A percentile compares a stretch with the other conserved stretches of the same genome.
phyloP scores from a whole-genome alignment of 2,329 filamentous ascomycete genomes.

The Mycogone perniciosa region DNA sequence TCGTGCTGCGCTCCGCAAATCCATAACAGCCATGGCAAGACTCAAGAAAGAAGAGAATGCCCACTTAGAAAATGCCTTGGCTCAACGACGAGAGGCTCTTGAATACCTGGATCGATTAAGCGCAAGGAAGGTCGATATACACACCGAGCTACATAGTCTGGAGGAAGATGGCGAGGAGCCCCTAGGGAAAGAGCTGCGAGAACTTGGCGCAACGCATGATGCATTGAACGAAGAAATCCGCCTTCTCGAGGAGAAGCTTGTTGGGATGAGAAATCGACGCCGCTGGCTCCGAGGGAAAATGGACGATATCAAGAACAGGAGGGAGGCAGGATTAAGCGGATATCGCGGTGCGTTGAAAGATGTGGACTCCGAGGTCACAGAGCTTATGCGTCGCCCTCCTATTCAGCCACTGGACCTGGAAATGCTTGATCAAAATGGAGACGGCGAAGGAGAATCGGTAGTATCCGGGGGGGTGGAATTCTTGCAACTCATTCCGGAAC shows the following conservation, averaged over 20 bases:
- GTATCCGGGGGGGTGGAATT: constrained; percentile 47
- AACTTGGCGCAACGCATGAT: constrained; percentile 49
- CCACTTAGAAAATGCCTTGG: constrained; percentile 50
- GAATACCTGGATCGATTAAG: constrained; percentile 49
- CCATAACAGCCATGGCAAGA: constrained; percentile 57
- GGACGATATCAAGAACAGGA: constrained; percentile 55
- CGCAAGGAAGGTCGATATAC: constrained; percentile 43
- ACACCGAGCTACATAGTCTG: constrained; percentile 46
- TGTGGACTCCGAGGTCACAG: constrained; percentile 55
- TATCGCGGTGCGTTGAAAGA: constrained; percentile 62
- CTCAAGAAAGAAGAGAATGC: constrained; percentile 64
- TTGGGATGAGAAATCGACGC: constrained; percentile 53
- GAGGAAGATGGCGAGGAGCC: constrained; percentile 51
- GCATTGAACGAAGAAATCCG: constrained; percentile 57
- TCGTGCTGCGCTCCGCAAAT: constrained; percentile 56
- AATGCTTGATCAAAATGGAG: constrained; percentile 25
- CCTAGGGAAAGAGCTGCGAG: constrained; percentile 54
- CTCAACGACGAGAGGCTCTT: constrained; percentile 51
- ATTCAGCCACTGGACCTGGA: constrained; percentile 46
- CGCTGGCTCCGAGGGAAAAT: constrained; percentile 55
- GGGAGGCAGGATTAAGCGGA: constrained; percentile 65
- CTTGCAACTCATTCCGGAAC: constrained; percentile 53
- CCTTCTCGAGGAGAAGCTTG: constrained; percentile 58
- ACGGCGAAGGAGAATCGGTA: constrained; percentile 13
- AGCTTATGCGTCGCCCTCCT: constrained; percentile 53